A percentile compares a stretch with the other conserved stretches of the same genome.
Conservation (phyloP, 225 moss, liverwort and hornwort species). For the Polytrichum commune region DNA sequence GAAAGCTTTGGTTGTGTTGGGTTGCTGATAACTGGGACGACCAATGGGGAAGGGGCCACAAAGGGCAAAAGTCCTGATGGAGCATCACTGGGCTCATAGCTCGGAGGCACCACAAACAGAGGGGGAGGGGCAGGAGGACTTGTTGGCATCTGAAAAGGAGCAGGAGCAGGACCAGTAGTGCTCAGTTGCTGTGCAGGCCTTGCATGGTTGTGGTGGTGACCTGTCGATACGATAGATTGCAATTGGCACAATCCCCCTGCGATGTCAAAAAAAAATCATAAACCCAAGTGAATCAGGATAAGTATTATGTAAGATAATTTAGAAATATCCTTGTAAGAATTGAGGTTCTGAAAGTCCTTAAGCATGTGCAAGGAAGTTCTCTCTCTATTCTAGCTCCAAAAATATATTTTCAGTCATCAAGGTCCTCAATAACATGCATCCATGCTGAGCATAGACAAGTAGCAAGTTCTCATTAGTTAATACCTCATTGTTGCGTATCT, state of each 20-base stretch:
- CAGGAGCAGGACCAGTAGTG: slow-evolving; percentile 22
- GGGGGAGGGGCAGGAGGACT: slow-evolving; percentile 33
- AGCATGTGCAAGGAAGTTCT: too few species aligned
- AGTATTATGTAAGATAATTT: not conserved
- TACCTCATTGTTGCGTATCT: too few species aligned
- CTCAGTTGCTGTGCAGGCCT: slow-evolving; percentile 16
- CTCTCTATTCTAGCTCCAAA: too few species aligned
- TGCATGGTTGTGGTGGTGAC: slow-evolving; percentile 14
- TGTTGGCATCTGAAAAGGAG: slow-evolving; percentile 20
- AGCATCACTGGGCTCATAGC: slow-evolving; percentile 34
- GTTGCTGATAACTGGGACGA: slow-evolving; percentile 54
- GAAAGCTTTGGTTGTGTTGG: slow-evolving; percentile 54
- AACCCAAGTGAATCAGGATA: slow-evolving; percentile 4
- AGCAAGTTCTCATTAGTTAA: too few species aligned
- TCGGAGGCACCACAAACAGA: slow-evolving; percentile 28
- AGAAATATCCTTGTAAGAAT: too few species aligned
- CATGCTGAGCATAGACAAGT: too few species aligned
- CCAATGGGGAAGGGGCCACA: slow-evolving; percentile 59
- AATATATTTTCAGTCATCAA: too few species aligned
- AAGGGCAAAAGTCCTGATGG: slow-evolving; percentile 42
- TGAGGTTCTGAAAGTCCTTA: too few species aligned
- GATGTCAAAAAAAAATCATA: not conserved
- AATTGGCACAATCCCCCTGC: slow-evolving; percentile 36
- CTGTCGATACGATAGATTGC: slow-evolving; percentile 26
- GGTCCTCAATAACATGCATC: too few species aligned